Evolutionary conservation across 768 basidiomycete species (phyloP), one percentile per base, ranked within the genome.

Genomic region (Polyporus arcularius): DNA sequence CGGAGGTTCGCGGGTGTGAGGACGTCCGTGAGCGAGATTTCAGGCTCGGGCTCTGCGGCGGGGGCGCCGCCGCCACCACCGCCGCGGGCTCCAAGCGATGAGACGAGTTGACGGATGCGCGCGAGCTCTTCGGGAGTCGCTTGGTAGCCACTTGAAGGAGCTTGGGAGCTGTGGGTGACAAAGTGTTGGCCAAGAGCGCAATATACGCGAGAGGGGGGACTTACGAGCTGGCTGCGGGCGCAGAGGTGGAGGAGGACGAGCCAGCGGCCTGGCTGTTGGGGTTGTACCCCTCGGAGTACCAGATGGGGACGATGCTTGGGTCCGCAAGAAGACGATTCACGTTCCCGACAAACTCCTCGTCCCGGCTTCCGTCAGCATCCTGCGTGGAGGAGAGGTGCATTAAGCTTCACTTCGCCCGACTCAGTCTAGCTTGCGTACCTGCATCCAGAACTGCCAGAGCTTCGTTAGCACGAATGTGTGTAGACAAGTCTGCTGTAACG

Each of bases 361-460:
- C 91, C 41, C 89, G 81, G 3, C 75, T 79, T 16, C 83, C 69
- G 11, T 87, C 86, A 21, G 82, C 85, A 68, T 93, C 89, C 88
- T 93, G 57, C 46, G 58, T 35, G 21, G 40, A n/a, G 50, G 53
- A 45, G 55, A 32, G 31, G 14, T 32, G 31, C 21, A 30, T 56
- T 15, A 49, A 54, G 21, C 21, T 21, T 15, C 14, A 12, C n/a
- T 5, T 16, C 18, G 21, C 4, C 21, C 7, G 48, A 12, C 40
- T 35, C n/a, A 30, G 16, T 45, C n/a, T 3, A 55, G 5, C 26
- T 26, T 15, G 4, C 12, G 41, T 59, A 90, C 90, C 88, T 93
- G 92, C 84, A 93, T 79, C 91, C 91, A 94, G 68, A 92, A 94
- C 92, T 94, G 66, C 4, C 31, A 18, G 16, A 50, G 7, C 4